A percentile compares a stretch with the other conserved stretches of the same genome.
Conservation (phyloP, 2,329 filamentous ascomycete genomes). For the Trichoderma sp. region DNA sequence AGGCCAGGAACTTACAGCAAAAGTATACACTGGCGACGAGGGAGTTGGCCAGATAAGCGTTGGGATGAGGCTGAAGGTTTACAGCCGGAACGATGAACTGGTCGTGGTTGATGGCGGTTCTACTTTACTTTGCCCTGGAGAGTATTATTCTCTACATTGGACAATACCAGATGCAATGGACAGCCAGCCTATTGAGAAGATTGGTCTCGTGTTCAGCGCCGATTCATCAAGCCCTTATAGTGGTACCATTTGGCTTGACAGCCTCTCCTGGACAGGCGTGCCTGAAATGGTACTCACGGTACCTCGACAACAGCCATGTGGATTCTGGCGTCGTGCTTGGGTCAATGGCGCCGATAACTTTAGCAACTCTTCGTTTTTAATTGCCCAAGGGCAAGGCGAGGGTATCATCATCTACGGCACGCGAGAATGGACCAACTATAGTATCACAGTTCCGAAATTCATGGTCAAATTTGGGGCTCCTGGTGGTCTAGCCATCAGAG, state of each 20-base stretch:
- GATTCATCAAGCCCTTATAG: not conserved
- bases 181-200: conserved; percentile 27
- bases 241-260: conserved; percentile 28
- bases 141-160: not conserved
- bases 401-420: conserved; percentile 41
- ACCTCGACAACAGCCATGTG: not conserved
- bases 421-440: conserved; percentile 41
- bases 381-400: conserved; percentile 30
- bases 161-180: conserved; percentile 26
- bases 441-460: conserved; percentile 32
- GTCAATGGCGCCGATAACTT: conserved; percentile 22
- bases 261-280: conserved; percentile 25
- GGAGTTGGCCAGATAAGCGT: not conserved
- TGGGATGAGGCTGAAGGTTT: conserved; percentile 19
- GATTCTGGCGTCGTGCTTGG: conserved; percentile 29
- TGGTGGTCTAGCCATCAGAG: conserved; percentile 36
- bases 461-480: conserved; percentile 35
- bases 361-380: conserved; percentile 11
- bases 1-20: conserved; percentile 20
- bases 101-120: not conserved
- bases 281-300: conserved; percentile 24
- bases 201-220: conserved; percentile 15
- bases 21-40: not conserved
- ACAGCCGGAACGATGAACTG: conserved; percentile 18
- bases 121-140: not conserved